Base-by-base conservation (phyloP, 2,329 filamentous ascomycete species). In the Monilinia vaccinii-corymbosi region DNA sequence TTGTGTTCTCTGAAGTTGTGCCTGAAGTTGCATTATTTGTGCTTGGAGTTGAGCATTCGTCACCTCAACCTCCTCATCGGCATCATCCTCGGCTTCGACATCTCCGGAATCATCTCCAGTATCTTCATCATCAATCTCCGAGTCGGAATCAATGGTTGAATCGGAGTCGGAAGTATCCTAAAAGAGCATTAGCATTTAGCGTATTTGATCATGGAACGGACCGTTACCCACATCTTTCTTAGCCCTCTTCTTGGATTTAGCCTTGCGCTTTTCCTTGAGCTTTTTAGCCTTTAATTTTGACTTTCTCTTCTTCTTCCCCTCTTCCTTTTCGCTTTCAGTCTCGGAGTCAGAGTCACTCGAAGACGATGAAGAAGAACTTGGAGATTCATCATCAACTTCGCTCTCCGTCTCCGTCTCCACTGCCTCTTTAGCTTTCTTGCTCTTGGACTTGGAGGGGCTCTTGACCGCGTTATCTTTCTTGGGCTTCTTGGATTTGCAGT, bases 181-280 rank as follows among this genome's bases (percentile, higher is more conserved):
- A 16, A 50, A 25, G 31, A 21, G 28, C 42, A 42, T 68, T 58
- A 69, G 62, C 34, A 56, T 23, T 13, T 34, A 4, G 42, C 28
- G 51, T 42, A 44, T 49, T 44, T 36, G 13, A 50, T 25, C 47
- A 47, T 48, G 9, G 42, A 51, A 47, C 11, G 51, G 51, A 49
- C 49, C 25, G 56, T 49, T 58, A 56, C 28, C 38, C 66, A 71
- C 62, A 64, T 68, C 68, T 68, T 73, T 71, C 56, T 68, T 72
- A 9, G 72, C 65, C 60, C 73, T 74, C 47, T 71, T 68, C 68
- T 74, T 77, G 46, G 72, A 73, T 68, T 75, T 76, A 4, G 68
- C 64, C 63, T 75, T 77, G 55, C 67, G 66, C 64, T 72, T 72
- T 9, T 69, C 68, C 58, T 69, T 69, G 16, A 65, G 61, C 56